Evolutionary conservation across 1,284 basidiomycete species (phyloP).

Genomic region (Papiliotrema flavescens): DNA sequence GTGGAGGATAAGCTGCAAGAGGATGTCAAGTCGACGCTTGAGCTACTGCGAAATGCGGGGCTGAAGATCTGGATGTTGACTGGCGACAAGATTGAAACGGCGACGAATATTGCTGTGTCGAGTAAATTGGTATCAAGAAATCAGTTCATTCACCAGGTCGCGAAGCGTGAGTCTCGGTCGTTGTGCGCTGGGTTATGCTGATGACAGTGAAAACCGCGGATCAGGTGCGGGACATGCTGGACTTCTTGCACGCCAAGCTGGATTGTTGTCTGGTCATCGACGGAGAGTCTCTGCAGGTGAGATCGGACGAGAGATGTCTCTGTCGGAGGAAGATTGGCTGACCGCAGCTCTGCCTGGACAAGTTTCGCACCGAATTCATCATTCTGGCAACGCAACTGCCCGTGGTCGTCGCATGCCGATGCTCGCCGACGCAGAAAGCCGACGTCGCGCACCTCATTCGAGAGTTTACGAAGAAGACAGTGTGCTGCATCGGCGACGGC

Average conservation of each 20-base stretch:
- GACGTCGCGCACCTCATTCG: constrained; percentile 93
- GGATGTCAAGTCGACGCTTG: constrained; percentile 89
- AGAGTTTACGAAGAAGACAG: constrained; percentile 82
- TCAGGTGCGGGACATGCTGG: constrained; percentile 82
- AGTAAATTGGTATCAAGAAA: constrained; percentile 93
- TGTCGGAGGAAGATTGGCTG: background rate
- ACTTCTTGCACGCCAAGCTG: constrained; percentile 88
- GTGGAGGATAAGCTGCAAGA: constrained; percentile 99
- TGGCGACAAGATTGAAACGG: constrained; percentile 99
- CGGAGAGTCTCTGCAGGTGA: constrained; percentile 89
- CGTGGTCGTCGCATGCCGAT: constrained; percentile 94
- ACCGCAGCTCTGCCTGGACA: constrained; percentile 73
- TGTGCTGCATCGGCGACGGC: constrained; percentile 97
- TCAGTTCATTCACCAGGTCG: constrained; percentile 96
- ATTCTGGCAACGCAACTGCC: constrained; percentile 93
- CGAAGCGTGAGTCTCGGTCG: constrained; percentile 67
- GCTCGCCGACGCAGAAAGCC: constrained; percentile 98
- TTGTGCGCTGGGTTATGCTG: background rate
- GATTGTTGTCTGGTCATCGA: constrained; percentile 99
- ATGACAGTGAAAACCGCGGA: constrained; percentile 72
- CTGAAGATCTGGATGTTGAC: constrained; percentile 99
- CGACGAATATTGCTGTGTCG: constrained; percentile 95
- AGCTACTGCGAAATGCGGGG: constrained; percentile 89
- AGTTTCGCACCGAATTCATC: constrained; percentile 91
- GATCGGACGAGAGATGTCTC: background rate